Percentiles rank a stretch among this genome's conserved stretches.
Evolutionary conservation across 2,329 filamentous ascomycete species (phyloP).

Genomic region (Huntiella bhutanensis): DNA sequence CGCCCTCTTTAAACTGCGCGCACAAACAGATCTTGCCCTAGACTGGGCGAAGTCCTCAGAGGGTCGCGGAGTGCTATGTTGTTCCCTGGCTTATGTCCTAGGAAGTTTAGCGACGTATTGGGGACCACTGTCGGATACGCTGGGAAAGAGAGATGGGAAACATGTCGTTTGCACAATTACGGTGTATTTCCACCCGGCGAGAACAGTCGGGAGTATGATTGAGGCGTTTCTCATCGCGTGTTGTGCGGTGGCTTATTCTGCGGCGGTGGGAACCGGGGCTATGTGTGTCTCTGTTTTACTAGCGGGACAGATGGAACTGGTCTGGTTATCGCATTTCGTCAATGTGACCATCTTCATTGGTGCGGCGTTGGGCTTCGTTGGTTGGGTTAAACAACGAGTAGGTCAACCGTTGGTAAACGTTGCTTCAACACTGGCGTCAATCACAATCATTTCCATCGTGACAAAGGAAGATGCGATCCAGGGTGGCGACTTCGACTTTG

Average conservation of each 20-base stretch:
- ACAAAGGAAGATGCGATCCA: conserved; percentile 85
- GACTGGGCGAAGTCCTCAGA: conserved; percentile 50
- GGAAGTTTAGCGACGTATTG: conserved; percentile 77
- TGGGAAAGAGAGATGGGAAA: conserved; percentile 77
- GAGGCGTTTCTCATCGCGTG: conserved; percentile 64
- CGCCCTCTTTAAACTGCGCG: conserved; percentile 20
- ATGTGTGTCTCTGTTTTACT: conserved; percentile 81
- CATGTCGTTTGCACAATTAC: conserved; percentile 87
- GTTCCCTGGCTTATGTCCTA: conserved; percentile 72
- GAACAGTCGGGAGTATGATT: conserved; percentile 74
- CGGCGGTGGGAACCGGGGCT: conserved; percentile 55
- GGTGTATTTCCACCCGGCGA: conserved; percentile 83
- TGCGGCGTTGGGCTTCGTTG: conserved; percentile 69
- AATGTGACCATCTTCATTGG: conserved; percentile 73
- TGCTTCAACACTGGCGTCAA: conserved; percentile 65
- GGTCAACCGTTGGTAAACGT: conserved; percentile 68
- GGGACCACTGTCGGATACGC: conserved; percentile 47
- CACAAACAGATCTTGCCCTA: conserved; percentile 25
- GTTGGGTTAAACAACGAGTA: conserved; percentile 67
- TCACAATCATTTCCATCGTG: conserved; percentile 74
- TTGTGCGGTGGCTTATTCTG: conserved; percentile 54
- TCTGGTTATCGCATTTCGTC: conserved; percentile 55
- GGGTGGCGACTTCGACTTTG: conserved; percentile 58
- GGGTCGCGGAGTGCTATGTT: conserved; percentile 72
- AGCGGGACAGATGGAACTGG: conserved; percentile 43